Conservation (phyloP, 1,284 basidiomycete genomes). For the Trametes polyzona region DNA sequence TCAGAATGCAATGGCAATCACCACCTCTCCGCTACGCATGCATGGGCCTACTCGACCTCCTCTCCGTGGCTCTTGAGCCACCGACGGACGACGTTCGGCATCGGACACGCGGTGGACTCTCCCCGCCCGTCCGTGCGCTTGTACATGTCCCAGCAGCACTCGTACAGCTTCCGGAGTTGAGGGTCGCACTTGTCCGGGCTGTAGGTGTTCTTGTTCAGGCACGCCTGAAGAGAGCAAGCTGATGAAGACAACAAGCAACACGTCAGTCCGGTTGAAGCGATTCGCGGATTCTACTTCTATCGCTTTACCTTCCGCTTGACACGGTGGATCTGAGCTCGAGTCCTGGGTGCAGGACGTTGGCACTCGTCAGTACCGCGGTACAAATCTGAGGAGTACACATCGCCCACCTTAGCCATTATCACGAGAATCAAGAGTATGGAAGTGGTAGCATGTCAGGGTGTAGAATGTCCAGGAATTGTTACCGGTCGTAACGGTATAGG, state of each 20-base stretch:
- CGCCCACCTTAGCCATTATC: too few species aligned
- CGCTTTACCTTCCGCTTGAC: conserved; percentile 18
- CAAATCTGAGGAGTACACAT: too few species aligned
- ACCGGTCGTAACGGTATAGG: too few species aligned
- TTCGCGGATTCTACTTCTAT: background rate
- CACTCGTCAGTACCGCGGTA: too few species aligned
- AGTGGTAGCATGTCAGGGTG: too few species aligned
- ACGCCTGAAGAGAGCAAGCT: conserved; percentile 68
- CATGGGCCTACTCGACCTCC: background rate
- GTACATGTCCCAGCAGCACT: conserved; percentile 64
- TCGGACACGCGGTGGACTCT: conserved; percentile 67
- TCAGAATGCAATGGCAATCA: too few species aligned
- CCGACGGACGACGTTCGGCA: conserved; percentile 51
- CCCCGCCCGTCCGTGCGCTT: conserved; percentile 42
- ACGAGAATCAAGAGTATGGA: too few species aligned
- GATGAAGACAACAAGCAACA: background rate
- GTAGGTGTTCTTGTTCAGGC: conserved; percentile 68
- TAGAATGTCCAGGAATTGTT: too few species aligned
- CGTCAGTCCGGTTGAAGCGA: background rate
- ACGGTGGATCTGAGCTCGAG: conserved; percentile 5
- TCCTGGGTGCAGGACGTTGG: too few species aligned
- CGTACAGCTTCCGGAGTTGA: conserved; percentile 55
- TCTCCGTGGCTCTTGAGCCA: conserved; percentile 60
- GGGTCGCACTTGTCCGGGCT: conserved; percentile 62
- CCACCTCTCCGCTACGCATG: too few species aligned